Percentiles rank a stretch among this genome's conserved stretches.
Evolutionary conservation across 2,329 filamentous ascomycete genomes (phyloP).

Genomic region (Fusarium albidum): DNA sequence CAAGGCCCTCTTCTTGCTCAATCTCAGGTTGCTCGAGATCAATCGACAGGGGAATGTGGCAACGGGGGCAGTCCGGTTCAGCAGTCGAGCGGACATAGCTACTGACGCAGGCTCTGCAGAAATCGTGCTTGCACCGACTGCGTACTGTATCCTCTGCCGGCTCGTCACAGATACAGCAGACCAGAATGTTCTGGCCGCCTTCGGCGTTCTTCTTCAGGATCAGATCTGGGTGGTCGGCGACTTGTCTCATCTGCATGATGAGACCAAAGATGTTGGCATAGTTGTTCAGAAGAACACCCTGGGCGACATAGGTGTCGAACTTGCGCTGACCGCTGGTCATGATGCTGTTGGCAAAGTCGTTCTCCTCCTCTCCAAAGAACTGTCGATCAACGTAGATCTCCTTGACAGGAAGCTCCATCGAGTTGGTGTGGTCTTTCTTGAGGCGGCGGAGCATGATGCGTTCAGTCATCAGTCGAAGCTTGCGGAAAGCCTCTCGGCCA

Average conservation of each 20-base stretch:
- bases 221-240: constrained; percentile 94
- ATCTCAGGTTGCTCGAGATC: constrained; percentile 96
- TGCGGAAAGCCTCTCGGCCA: constrained; percentile 76
- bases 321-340: constrained; percentile 90
- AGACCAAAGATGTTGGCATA: constrained; percentile 99
- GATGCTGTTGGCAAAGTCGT: constrained; percentile 93
- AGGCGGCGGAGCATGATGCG: constrained; percentile 95
- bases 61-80: constrained; percentile 83
- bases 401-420: constrained; percentile 97
- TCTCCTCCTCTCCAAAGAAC: constrained; percentile 96
- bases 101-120: constrained; percentile 53
- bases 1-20: constrained; percentile 83
- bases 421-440: constrained; percentile 91
- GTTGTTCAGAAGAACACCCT: constrained; percentile 94
- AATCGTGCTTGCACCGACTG: constrained; percentile 89
- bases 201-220: constrained; percentile 88
- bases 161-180: constrained; percentile 96
- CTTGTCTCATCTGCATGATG: constrained; percentile 99
- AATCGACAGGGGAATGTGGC: constrained; percentile 88
- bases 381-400: constrained; percentile 91
- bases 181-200: constrained; percentile 87
- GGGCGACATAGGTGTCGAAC: constrained; percentile 95
- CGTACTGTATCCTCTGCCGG: constrained; percentile 93
- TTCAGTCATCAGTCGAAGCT: constrained; percentile 87
- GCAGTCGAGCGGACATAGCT: constrained; percentile 77